phyloP scores from a whole-genome alignment of 129 eudicot species.

The Sambucus nigra region DNA sequence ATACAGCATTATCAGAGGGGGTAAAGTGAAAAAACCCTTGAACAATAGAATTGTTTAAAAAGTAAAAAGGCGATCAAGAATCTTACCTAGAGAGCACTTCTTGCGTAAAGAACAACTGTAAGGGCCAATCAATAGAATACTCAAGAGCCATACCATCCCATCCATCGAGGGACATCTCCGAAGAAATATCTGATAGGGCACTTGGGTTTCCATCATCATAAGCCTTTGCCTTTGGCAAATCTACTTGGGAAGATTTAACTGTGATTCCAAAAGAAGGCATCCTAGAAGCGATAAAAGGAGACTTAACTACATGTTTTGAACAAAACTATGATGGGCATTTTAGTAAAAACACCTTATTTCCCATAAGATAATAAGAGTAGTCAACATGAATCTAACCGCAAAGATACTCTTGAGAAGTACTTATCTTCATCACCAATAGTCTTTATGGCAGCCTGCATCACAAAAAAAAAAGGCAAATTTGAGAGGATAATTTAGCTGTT shows the following conservation, averaged over 20 bases:
- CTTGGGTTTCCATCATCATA: slow-evolving; percentile 50
- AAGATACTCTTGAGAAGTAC: slow-evolving; percentile 79
- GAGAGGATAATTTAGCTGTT: too few relatives aligned
- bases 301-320: background rate
- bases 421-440: slow-evolving; percentile 88
- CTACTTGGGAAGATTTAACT: slow-evolving; percentile 51
- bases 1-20: too few relatives aligned
- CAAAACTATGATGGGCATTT: background rate
- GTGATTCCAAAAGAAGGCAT: slow-evolving; percentile 64
- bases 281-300: slow-evolving; percentile 27
- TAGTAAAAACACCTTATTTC: slow-evolving; percentile 2
- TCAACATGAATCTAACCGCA: slow-evolving; percentile 38
- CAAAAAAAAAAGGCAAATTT: slow-evolving; percentile 12
- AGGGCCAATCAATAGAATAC: slow-evolving; percentile 95
- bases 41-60: too few relatives aligned
- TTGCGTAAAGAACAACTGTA: slow-evolving; percentile 86
- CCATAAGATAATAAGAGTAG: slow-evolving; percentile 1
- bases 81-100: slow-evolving; percentile 88
- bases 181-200: slow-evolving; percentile 40
- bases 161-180: slow-evolving; percentile 79
- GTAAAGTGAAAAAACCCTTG: too few relatives aligned
- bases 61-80: background rate
- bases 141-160: slow-evolving; percentile 98
- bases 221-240: slow-evolving; percentile 52
- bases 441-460: slow-evolving; percentile 81